These are phyloP conservation scores for Pholiota molesta DNA, from an alignment of 768 basidiomycete genomes.

Conservation along the genomic window DNA sequence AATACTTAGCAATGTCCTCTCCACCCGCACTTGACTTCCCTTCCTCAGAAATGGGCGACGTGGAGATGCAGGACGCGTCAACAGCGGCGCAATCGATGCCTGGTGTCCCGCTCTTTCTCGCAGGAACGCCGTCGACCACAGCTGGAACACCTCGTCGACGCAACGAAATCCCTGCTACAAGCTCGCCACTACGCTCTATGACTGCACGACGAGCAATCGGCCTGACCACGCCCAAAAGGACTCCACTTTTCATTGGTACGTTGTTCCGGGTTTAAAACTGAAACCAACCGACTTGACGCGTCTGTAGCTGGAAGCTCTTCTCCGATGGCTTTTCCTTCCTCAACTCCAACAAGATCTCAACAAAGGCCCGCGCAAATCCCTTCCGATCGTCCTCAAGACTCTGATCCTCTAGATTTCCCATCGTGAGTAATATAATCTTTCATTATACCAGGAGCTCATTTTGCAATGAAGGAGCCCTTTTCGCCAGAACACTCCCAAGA, in stretches of 20 bases:
- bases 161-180: conserved; percentile 39
- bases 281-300: conserved; percentile 13
- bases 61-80: conserved; percentile 35
- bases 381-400: conserved; percentile 48
- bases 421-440: conserved; percentile 45
- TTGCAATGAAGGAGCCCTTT: conserved; percentile 49
- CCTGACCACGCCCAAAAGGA: conserved; percentile 57
- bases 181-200: conserved; percentile 48
- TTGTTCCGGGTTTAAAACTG: neutral
- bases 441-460: neutral
- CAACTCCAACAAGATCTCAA: conserved; percentile 56
- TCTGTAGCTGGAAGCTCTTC: conserved; percentile 58
- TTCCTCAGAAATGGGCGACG: conserved; percentile 54
- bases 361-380: conserved; percentile 36
- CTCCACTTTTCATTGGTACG: conserved; percentile 56
- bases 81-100: conserved; percentile 40
- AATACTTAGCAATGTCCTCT: conserved; percentile 52
- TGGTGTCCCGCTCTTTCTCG: conserved; percentile 55
- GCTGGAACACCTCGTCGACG: conserved; percentile 50
- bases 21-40: conserved; percentile 68
- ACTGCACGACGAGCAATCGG: conserved; percentile 58
- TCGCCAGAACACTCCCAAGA: conserved; percentile 61
- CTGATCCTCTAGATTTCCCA: conserved; percentile 73
- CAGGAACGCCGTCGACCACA: conserved; percentile 52
- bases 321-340: conserved; percentile 65